phyloP scores from a whole-genome alignment of 108 stramenopile species.

The Mediolabrus comicus region DNA sequence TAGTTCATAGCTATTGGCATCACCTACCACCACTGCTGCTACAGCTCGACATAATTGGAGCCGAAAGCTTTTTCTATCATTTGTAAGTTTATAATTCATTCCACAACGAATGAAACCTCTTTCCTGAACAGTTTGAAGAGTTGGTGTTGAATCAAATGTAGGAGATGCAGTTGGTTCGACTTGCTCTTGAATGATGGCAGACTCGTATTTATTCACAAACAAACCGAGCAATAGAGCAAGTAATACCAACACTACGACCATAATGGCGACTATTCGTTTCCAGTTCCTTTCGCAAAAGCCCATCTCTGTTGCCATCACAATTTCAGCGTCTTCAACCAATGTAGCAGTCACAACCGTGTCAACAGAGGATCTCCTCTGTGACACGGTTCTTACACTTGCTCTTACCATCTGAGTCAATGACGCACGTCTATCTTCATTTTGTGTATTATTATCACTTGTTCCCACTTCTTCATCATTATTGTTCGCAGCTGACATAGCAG shows the following conservation, averaged over 20 bases:
- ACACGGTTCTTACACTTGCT: background rate
- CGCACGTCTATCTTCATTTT: background rate
- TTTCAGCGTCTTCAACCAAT: background rate
- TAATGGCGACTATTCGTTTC: background rate
- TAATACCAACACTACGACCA: background rate
- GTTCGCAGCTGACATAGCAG: background rate
- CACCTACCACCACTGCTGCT: constrained; percentile 19
- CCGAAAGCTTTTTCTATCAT: background rate
- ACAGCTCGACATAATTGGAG: constrained; percentile 8
- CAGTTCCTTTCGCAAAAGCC: background rate
- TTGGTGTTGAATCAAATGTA: background rate
- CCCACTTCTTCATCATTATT: background rate
- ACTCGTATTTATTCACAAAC: background rate
- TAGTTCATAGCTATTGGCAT: constrained; percentile 1
- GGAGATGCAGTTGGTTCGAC: background rate
- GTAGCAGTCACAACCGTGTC: background rate
- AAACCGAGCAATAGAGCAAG: background rate
- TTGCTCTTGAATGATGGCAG: background rate
- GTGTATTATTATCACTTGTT: background rate
- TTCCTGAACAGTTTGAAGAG: constrained; percentile 9
- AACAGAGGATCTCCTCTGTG: no score
- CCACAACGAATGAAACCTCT: constrained; percentile 15
- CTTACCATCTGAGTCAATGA: background rate
- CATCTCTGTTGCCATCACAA: background rate
- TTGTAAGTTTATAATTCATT: background rate